A percentile compares a stretch with the other conserved stretches of the same genome.
Conservation (phyloP, 805 yeast species). For the Barnettozyma botsteinii region DNA sequence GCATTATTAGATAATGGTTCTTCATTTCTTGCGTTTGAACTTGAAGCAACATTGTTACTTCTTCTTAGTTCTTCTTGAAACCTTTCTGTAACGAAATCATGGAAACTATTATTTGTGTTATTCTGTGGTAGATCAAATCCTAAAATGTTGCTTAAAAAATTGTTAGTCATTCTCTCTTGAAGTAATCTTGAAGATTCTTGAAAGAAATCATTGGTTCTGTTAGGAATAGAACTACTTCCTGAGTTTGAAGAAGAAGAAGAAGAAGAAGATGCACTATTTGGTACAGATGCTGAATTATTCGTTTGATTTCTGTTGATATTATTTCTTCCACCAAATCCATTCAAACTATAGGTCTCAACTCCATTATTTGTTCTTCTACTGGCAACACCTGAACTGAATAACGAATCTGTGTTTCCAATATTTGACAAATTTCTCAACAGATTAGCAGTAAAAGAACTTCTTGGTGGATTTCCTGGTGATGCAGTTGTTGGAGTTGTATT, state of each 20-base stretch:
- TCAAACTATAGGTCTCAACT: slow-evolving; percentile 19
- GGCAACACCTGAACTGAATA: slow-evolving; percentile 19
- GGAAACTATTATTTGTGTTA: not conserved
- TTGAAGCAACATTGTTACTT: not conserved
- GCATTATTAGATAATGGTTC: not conserved
- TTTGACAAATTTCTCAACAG: slow-evolving; percentile 9
- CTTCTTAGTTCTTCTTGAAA: slow-evolving; percentile 4
- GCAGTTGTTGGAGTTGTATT: not conserved
- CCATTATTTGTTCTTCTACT: slow-evolving; percentile 22
- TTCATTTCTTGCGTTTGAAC: not conserved
- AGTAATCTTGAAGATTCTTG: slow-evolving; percentile 8
- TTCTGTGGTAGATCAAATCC: not conserved
- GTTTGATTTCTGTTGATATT: not conserved
- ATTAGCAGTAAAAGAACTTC: slow-evolving; percentile 10
- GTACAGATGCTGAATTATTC: not conserved
- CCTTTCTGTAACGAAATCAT: slow-evolving; percentile 2
- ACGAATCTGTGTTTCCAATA: slow-evolving; percentile 7
- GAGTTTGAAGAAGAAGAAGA: not conserved
- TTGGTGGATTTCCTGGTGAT: not conserved
- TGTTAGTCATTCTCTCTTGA: slow-evolving; percentile 4
- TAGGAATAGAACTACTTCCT: not conserved
- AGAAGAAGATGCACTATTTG: not conserved
- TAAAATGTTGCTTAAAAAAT: not conserved
- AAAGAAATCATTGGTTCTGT: slow-evolving; percentile 2
- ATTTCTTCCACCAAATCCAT: slow-evolving; percentile 2